Base-by-base conservation (phyloP, 805 yeast species). In the Candida andamanensis region DNA sequence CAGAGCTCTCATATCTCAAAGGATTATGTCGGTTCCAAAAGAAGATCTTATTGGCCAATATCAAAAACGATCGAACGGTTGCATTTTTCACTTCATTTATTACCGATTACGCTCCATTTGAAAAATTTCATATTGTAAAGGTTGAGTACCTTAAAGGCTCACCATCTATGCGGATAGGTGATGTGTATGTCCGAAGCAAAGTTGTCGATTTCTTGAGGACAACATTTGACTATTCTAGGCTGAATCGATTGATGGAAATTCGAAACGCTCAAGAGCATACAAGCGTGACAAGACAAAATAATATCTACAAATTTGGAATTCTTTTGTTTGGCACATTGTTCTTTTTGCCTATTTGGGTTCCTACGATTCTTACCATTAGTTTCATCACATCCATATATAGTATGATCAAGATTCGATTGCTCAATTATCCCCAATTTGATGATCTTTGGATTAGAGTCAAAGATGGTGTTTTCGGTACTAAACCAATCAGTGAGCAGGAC, bases 21-120 rank as follows among this genome's bases (percentile, higher is more conserved):
- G 94, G 84, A 0, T 62, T 89, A 30, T 35, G 48, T 8, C 49
- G 45, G 36, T 89, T 89, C 52, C 59, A 76, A 38, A 66, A 70
- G 34, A 69, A 81, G 33, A 60, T 74, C 3, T 52, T 77, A 2
- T 62, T 86, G 35, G 87, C 95, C 7, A 89, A 90, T 56, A 70
- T 80, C 15, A 69, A 78, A 35, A 79, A 84, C 49, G 97, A 89
- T 56, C 67, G 96, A 37, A 76, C 95, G 0, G 97, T 89, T 6
- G 80, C 90, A 11, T 90, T 86, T 54, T 84, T 77, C 58, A 85
- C 97, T 0, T 69, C 95, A 0, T 87, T 67, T 54, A 80, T 90
- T 36, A 69, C 90, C 3, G 69, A 78, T 18, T 72, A 69, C 38
- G 76, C 84, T 34, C 95, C 95, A 2, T 87, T 86, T 51, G 78